Conservation (phyloP, 495 filamentous ascomycete genomes). For the Podospora pseudoanserina region DNA sequence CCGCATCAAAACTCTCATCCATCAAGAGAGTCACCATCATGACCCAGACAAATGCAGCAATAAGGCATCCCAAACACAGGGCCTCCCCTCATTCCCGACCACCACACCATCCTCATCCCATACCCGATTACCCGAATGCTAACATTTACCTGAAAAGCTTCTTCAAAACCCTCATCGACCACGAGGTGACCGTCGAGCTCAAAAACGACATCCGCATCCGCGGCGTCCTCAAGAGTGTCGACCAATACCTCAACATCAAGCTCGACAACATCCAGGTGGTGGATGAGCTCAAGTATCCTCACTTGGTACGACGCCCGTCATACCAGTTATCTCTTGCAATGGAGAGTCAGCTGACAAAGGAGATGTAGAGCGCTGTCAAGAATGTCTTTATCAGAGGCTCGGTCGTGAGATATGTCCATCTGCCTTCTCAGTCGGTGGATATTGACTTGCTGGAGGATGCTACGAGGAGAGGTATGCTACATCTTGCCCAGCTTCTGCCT, state of each 20-base stretch:
- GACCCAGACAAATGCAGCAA: not conserved
- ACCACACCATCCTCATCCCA: not conserved
- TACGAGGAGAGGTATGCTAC: slow-evolving; percentile 75
- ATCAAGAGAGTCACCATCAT: not conserved
- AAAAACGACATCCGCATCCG: slow-evolving; percentile 98
- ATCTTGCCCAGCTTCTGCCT: not conserved
- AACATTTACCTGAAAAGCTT: slow-evolving; percentile 56
- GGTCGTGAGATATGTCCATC: slow-evolving; percentile 91
- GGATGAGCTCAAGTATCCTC: slow-evolving; percentile 88
- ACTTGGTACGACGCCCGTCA: slow-evolving; percentile 57
- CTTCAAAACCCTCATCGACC: slow-evolving; percentile 99
- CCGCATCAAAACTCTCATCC: not conserved
- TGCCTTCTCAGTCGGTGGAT: slow-evolving; percentile 85
- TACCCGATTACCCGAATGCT: not conserved
- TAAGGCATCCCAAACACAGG: not conserved
- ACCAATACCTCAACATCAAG: slow-evolving; percentile 99
- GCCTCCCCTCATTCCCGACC: not conserved
- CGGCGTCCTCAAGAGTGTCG: slow-evolving; percentile 90
- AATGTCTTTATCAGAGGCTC: slow-evolving; percentile 98
- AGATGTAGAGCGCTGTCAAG: slow-evolving; percentile 68
- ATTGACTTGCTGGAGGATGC: slow-evolving; percentile 91
- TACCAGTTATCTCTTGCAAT: not conserved
- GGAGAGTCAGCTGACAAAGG: not conserved
- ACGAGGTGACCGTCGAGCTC: slow-evolving; percentile 91
- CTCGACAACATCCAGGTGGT: slow-evolving; percentile 89